Conservation (phyloP, 176 grass and related monocot species). For the Aegilops umbellulata region DNA sequence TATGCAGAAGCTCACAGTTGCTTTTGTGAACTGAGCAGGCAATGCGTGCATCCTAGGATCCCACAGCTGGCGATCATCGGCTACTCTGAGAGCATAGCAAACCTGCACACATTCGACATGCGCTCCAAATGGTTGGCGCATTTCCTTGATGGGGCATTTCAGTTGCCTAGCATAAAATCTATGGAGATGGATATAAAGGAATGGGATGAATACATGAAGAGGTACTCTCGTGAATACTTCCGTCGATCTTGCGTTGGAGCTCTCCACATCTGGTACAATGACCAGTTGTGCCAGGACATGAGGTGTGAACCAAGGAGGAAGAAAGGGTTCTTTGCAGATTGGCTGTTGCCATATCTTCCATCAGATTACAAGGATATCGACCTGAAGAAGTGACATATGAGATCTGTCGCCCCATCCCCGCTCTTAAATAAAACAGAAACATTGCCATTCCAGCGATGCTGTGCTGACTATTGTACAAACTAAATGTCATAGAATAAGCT, state of each 20-base stretch:
- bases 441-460: background rate
- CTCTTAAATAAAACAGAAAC: background rate
- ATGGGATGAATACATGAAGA: slow-evolving; percentile 16
- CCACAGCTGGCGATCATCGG: slow-evolving; percentile 38
- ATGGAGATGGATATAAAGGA: slow-evolving; percentile 21
- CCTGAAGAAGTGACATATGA: background rate
- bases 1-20: background rate
- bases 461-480: background rate
- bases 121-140: slow-evolving; percentile 39
- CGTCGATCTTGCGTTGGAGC: background rate
- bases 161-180: slow-evolving; percentile 22
- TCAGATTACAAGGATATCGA: slow-evolving; percentile 22
- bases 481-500: background rate
- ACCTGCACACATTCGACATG: background rate
- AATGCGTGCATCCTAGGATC: slow-evolving; percentile 40
- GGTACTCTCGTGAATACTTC: background rate
- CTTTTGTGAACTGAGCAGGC: slow-evolving; percentile 10
- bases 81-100: slow-evolving; percentile 20
- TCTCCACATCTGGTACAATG: slow-evolving; percentile 13
- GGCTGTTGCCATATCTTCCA: slow-evolving; percentile 16
- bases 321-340: slow-evolving; percentile 33
- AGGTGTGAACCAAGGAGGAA: slow-evolving; percentile 30
- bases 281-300: slow-evolving; percentile 37
- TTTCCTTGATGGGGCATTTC: slow-evolving; percentile 10
- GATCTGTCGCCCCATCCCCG: too few relatives aligned